Conservation (phyloP, 148 eudicot species). For the Vaccinium macrocarpon region DNA sequence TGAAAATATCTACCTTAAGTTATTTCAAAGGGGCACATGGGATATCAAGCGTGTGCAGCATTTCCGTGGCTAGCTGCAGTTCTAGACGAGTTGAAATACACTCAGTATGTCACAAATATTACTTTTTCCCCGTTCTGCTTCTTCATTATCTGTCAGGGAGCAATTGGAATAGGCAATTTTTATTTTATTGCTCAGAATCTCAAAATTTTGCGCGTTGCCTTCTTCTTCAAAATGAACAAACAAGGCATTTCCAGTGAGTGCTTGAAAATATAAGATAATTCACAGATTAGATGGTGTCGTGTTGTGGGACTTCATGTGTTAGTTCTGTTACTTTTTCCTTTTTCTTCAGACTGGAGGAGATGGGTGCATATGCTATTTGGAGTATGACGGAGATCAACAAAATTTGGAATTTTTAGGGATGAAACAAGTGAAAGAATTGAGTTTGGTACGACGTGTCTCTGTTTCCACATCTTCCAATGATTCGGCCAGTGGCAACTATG, state of each 20-base stretch:
- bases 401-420: slow-evolving; percentile 83
- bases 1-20: slow-evolving; percentile 43
- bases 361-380: slow-evolving; percentile 96
- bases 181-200: background rate
- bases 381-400: slow-evolving; percentile 48
- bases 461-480: slow-evolving; percentile 31
- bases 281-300: slow-evolving; percentile 1
- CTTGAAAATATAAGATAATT: background rate
- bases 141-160: slow-evolving; percentile 10
- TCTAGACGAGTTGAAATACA: slow-evolving; percentile 52
- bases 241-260: background rate
- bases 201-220: background rate
- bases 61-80: slow-evolving; percentile 46
- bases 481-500: slow-evolving; percentile 47
- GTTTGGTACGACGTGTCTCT: slow-evolving; percentile 58
- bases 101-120: slow-evolving; percentile 52
- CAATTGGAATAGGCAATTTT: background rate
- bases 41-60: slow-evolving; percentile 84
- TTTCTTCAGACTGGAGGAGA: slow-evolving; percentile 84
- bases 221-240: background rate
- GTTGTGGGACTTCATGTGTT: background rate
- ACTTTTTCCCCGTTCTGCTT: background rate
- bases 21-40: slow-evolving; percentile 99
- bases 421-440: slow-evolving; percentile 86
- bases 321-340: background rate